Conservation (phyloP, 805 yeast species). For the Sugiyamaella qingdaonensis region DNA sequence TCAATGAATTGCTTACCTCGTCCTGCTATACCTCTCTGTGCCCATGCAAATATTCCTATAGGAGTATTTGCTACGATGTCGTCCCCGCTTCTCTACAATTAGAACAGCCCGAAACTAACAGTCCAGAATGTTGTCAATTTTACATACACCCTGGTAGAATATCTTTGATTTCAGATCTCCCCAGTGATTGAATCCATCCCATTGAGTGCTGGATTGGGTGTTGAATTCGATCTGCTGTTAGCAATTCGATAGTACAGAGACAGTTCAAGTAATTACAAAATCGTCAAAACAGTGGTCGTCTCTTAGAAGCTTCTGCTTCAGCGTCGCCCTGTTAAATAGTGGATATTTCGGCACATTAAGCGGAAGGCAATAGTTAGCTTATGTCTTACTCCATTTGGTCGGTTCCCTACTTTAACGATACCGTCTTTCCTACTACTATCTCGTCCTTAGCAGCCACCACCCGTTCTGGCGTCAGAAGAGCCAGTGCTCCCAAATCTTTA, state of each 20-base stretch:
- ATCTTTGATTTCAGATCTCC: constrained; percentile 17
- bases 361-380: background rate
- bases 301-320: background rate
- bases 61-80: background rate
- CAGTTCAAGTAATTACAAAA: background rate
- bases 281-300: background rate
- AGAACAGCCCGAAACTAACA: constrained; percentile 10
- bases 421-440: background rate
- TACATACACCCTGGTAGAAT: constrained; percentile 27
- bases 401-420: background rate
- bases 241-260: background rate
- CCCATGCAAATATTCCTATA: constrained; percentile 16
- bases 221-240: constrained; percentile 25
- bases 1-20: constrained; percentile 21
- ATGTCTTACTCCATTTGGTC: too few relatives aligned
- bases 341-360: background rate
- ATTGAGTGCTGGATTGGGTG: constrained; percentile 33
- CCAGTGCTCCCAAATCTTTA: background rate
- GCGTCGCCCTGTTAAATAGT: background rate
- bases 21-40: constrained; percentile 29
- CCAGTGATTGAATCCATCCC: constrained; percentile 34
- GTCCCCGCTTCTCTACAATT: constrained; percentile 14
- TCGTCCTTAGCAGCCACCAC: background rate
- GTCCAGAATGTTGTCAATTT: constrained; percentile 16
- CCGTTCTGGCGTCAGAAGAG: background rate